phyloP scores from a whole-genome alignment of 164 flowering plant genomes.

The Umbellularia californica region DNA sequence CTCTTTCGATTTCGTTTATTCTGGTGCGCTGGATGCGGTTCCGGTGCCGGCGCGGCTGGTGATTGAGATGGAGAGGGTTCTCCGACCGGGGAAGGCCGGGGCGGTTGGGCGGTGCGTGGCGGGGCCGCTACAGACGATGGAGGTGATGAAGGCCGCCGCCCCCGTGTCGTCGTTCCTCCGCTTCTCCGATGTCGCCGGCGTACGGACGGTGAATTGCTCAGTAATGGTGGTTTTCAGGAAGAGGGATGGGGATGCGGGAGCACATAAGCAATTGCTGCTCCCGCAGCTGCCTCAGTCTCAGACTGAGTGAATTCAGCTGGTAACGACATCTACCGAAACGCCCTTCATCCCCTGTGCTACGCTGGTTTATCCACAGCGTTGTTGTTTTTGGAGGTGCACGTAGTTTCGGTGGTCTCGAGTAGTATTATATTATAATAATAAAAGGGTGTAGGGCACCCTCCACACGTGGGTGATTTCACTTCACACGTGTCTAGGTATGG shows the following conservation, averaged over 20 bases:
- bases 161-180: conserved; percentile 64
- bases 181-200: conserved; percentile 58
- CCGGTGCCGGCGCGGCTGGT: conserved; percentile 78
- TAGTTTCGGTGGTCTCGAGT: too few species aligned
- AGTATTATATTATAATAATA: too few species aligned
- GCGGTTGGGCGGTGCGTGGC: conserved; percentile 53
- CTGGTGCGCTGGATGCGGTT: conserved; percentile 54
- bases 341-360: not conserved
- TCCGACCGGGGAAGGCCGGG: conserved; percentile 72
- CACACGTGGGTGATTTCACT: too few species aligned
- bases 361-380: too few species aligned
- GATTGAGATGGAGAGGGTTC: conserved; percentile 75
- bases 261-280: not conserved
- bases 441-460: too few species aligned
- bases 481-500: too few species aligned
- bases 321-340: not conserved
- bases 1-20: conserved; percentile 74
- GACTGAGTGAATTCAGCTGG: not conserved
- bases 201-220: conserved; percentile 33
- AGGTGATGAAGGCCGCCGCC: conserved; percentile 60
- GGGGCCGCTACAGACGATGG: conserved; percentile 27
- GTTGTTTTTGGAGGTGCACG: too few species aligned
- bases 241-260: conserved; percentile 9
- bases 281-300: not conserved
- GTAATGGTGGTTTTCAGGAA: conserved; percentile 73